Base-by-base conservation (phyloP, 139 green algal species). In the Asterochloris erici region DNA sequence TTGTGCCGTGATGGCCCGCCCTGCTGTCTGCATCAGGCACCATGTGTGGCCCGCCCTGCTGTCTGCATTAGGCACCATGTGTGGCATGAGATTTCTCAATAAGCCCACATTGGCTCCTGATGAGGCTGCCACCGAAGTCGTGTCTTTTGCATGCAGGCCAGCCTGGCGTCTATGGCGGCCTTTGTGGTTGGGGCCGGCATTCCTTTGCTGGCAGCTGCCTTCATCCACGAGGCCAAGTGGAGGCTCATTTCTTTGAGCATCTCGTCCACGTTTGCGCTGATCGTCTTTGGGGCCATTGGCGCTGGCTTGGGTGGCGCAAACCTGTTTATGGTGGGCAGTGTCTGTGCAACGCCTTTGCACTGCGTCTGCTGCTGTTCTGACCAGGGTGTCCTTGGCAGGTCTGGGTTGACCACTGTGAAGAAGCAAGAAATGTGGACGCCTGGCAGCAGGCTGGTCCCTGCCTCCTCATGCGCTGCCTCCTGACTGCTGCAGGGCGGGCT, bases 161-260 rank as follows among this genome's bases (percentile, higher is more conserved):
- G 76, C 24, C 24, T 80, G 21, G 76, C 76, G 10, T 80, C 76
- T 70, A 62, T 62, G 16, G 68, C 68, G 47, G 47, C 76, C 54
- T 96, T 96, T 79, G 81, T 75, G 1, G 19, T 89, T 28, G 94
- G 93, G 2, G 94, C 86, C n/a, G 77, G 79, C 12, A 84, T 98
- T 63, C 94, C 93, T 14, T 86, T 97, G 68, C 80, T 95, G n/a
- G 76, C 85, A 17, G 82, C 86, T 10, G 86, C 88, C 15, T 98
- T 96, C 79, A 88, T 98, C 47, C 13, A n/a, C 1, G 73, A 91
- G 68, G 17, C 77, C 21, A 38, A 70, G 11, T 61, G 68, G 14
- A 82, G 92, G 9, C 75, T 97, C 11, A 62, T 86, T 0, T 84
- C 86, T 4, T 80, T 97, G 24, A 63, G 79, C 2, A 79, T 76